Evolutionary conservation across 371 early-diverging fungal genomes (phyloP), one percentile per base, ranked within the genome.

Genomic region (Edhazardia aedis): DNA sequence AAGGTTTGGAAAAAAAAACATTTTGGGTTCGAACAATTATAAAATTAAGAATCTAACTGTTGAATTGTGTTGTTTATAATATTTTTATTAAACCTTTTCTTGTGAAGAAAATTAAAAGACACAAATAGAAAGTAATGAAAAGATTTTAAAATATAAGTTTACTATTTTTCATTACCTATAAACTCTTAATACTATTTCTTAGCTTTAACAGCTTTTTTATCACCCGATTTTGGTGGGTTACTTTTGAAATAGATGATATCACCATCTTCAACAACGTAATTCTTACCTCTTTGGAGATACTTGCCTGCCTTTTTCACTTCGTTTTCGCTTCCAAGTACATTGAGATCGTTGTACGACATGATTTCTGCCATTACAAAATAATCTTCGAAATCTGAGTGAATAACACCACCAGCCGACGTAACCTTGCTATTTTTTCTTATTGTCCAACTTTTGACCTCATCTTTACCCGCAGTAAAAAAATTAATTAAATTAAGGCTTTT

Each of bases 311-410:
- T 82, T 77, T 89, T 90, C 47, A 93, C 87, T 14, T 83, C 82
- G 14, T 77, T 68, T 64, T 91, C 94, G 23, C 70, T 64, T 18
- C 82, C 82, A 9, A 77, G 70, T 52, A 82, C 82, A 64, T 81
- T 75, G 51, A 91, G 68, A 61, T 86, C 88, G 2, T 77, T 78
- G 59, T 76, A 89, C 55, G 77, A 75, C 81, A 84, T 85, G 18
- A 89, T 80, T 77, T 96, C 98, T 26, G 88, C 93, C 79, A 84
- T 83, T 63, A 96, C 86, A 65, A 96, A 94, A 56, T 90, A 63
- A 51, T 73, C 75, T 64, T 86, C 88, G 68, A 95, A 91, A 64
- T 95, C 94, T 25, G 83, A 78, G 75, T 86, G 86, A 56, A 86
- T 85, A 1, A 85, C 85, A 56, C 86, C 84, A 14, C 92, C 98